phyloP scores from a whole-genome alignment of 2,329 filamentous ascomycete species.

The Elsinoe perseae region DNA sequence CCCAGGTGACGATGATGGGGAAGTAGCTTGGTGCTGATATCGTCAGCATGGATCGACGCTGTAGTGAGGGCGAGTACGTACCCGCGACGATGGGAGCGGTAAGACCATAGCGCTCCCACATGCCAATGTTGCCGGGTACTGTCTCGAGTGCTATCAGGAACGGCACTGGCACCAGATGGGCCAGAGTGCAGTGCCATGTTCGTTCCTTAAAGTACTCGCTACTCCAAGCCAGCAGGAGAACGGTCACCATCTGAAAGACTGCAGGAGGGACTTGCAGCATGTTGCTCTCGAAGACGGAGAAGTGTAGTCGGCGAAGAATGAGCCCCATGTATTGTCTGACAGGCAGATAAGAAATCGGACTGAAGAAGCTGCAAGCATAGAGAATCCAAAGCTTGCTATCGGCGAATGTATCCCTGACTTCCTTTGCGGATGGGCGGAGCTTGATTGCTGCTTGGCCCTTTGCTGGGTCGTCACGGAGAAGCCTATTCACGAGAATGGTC shows the following conservation, averaged over 20 bases:
- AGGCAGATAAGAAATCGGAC: slow-evolving; percentile 48
- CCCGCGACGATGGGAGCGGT: slow-evolving; percentile 47
- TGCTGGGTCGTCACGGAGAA: slow-evolving; percentile 19
- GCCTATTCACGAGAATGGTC: slow-evolving; percentile 26
- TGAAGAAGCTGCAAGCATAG: slow-evolving; percentile 47
- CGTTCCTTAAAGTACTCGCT: slow-evolving; percentile 51
- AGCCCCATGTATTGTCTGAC: slow-evolving; percentile 51
- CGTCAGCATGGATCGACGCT: neutral
- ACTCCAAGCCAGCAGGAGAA: slow-evolving; percentile 47
- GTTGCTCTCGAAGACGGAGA: slow-evolving; percentile 28
- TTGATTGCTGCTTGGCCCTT: slow-evolving; percentile 18
- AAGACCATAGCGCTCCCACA: slow-evolving; percentile 48
- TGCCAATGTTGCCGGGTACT: slow-evolving; percentile 41
- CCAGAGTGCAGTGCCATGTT: slow-evolving; percentile 45
- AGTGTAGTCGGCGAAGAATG: slow-evolving; percentile 49
- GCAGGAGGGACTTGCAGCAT: slow-evolving; percentile 20
- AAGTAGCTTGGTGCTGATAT: slow-evolving; percentile 47
- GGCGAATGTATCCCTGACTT: slow-evolving; percentile 3
- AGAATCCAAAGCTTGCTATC: slow-evolving; percentile 17
- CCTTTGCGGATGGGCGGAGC: slow-evolving; percentile 15
- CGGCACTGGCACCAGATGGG: slow-evolving; percentile 47
- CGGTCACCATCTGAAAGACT: slow-evolving; percentile 41
- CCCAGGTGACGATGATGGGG: slow-evolving; percentile 46
- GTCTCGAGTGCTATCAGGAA: slow-evolving; percentile 46
- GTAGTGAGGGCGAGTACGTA: slow-evolving; percentile 14